Conservation (phyloP, 371 early-diverging fungal species). For the Capillidium rhysosporum region DNA sequence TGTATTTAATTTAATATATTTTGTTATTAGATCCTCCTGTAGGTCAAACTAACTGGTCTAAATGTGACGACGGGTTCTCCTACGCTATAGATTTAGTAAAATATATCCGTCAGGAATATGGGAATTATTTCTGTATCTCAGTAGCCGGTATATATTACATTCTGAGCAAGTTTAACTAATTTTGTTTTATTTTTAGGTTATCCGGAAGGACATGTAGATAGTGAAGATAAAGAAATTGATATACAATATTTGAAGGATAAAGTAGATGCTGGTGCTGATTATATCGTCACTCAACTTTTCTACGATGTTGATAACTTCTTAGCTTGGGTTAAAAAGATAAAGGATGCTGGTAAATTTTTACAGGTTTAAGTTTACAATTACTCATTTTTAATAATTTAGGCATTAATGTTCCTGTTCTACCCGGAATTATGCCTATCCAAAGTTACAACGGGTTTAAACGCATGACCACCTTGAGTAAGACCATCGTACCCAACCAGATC, state of each 20-base stretch:
- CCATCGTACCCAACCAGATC: slow-evolving; percentile 49
- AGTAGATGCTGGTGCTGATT: slow-evolving; percentile 71
- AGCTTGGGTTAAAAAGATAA: slow-evolving; percentile 46
- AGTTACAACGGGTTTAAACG: slow-evolving; percentile 59
- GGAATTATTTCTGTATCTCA: slow-evolving; percentile 74
- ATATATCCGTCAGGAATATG: slow-evolving; percentile 64
- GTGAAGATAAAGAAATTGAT: slow-evolving; percentile 37
- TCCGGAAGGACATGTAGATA: slow-evolving; percentile 63
- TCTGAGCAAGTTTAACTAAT: no score
- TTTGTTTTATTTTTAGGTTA: slow-evolving; percentile 13
- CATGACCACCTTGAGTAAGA: slow-evolving; percentile 58
- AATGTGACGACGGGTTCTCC: slow-evolving; percentile 49
- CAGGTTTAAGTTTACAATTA: neutral
- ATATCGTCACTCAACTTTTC: slow-evolving; percentile 73
- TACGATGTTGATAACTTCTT: slow-evolving; percentile 65
- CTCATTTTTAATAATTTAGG: slow-evolving; percentile 14
- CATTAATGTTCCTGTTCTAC: slow-evolving; percentile 60
- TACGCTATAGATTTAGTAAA: slow-evolving; percentile 65
- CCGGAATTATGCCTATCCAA: slow-evolving; percentile 83
- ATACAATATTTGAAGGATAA: slow-evolving; percentile 53
- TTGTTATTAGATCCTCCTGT: slow-evolving; percentile 49
- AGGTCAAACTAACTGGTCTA: slow-evolving; percentile 46
- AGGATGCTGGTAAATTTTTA: slow-evolving; percentile 19
- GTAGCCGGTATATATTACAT: slow-evolving; percentile 38
- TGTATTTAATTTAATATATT: neutral